phyloP scores from a whole-genome alignment of 73 alveolate species.

The Paramecium sonneborni region DNA sequence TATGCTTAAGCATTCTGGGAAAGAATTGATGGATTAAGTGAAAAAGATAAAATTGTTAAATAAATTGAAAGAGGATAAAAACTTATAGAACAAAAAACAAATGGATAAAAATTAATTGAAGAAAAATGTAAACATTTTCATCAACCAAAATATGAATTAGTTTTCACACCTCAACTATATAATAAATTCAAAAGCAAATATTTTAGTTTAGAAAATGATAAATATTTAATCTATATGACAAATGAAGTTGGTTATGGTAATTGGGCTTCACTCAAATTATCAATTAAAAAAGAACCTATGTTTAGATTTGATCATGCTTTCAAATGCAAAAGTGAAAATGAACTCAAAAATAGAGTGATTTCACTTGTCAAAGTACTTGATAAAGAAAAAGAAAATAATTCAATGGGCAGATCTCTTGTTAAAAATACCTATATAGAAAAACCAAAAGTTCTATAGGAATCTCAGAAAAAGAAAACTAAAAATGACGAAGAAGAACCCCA shows the following conservation, averaged over 20 bases:
- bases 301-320: slow-evolving; percentile 94
- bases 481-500: background rate
- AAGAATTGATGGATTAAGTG: slow-evolving; percentile 88
- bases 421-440: background rate
- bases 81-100: slow-evolving; percentile 67
- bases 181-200: slow-evolving; percentile 79
- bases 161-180: slow-evolving; percentile 56
- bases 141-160: slow-evolving; percentile 60
- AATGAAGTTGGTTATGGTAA: slow-evolving; percentile 94
- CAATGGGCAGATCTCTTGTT: slow-evolving; percentile 25
- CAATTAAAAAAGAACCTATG: slow-evolving; percentile 85
- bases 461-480: background rate
- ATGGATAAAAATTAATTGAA: slow-evolving; percentile 72
- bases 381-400: slow-evolving; percentile 79
- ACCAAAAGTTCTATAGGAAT: background rate
- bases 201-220: slow-evolving; percentile 84
- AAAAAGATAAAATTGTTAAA: slow-evolving; percentile 87
- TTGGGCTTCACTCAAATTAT: slow-evolving; percentile 92
- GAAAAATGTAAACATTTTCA: slow-evolving; percentile 75
- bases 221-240: slow-evolving; percentile 85
- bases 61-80: slow-evolving; percentile 93
- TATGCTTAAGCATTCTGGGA: slow-evolving; percentile 94
- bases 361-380: slow-evolving; percentile 91
- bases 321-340: slow-evolving; percentile 92
- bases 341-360: slow-evolving; percentile 94